Conservation (phyloP, 2,329 filamentous ascomycete species). For the Neofusicoccum kwambonambiense region DNA sequence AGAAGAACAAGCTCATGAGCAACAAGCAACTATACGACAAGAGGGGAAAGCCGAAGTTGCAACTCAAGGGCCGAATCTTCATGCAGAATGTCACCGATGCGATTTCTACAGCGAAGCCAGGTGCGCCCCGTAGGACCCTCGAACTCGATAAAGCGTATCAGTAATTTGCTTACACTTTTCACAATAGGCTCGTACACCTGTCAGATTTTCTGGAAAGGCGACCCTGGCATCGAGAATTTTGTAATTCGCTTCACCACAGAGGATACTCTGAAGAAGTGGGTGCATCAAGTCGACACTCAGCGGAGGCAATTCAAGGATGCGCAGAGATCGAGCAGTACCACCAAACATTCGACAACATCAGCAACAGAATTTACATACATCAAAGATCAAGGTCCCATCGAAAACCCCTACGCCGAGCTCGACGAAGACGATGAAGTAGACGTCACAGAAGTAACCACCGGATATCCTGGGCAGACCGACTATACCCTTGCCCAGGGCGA, state of each 20-base stretch:
- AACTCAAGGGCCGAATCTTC: conserved; percentile 95
- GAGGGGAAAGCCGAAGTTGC: conserved; percentile 73
- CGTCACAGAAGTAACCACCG: conserved; percentile 22
- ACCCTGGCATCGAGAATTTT: conserved; percentile 93
- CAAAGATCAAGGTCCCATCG: conserved; percentile 61
- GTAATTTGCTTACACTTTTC: neutral
- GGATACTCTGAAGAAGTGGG: conserved; percentile 92
- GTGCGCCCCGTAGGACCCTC: conserved; percentile 51
- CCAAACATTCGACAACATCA: conserved; percentile 53
- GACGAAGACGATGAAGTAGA: conserved; percentile 56
- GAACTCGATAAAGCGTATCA: neutral
- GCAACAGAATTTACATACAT: conserved; percentile 80
- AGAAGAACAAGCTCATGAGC: conserved; percentile 66
- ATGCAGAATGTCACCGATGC: conserved; percentile 99
- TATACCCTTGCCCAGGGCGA: conserved; percentile 64
- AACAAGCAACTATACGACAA: conserved; percentile 70
- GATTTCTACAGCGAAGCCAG: conserved; percentile 81
- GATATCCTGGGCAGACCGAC: conserved; percentile 39
- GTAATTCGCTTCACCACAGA: conserved; percentile 91
- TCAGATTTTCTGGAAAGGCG: conserved; percentile 98
- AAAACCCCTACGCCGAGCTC: conserved; percentile 78
- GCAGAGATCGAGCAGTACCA: conserved; percentile 46
- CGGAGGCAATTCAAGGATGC: conserved; percentile 53
- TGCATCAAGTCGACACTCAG: conserved; percentile 73
- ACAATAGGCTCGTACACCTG: conserved; percentile 80